Evolutionary conservation across 257 asterid species (phyloP).

Genomic region (Catharanthus roseus): DNA sequence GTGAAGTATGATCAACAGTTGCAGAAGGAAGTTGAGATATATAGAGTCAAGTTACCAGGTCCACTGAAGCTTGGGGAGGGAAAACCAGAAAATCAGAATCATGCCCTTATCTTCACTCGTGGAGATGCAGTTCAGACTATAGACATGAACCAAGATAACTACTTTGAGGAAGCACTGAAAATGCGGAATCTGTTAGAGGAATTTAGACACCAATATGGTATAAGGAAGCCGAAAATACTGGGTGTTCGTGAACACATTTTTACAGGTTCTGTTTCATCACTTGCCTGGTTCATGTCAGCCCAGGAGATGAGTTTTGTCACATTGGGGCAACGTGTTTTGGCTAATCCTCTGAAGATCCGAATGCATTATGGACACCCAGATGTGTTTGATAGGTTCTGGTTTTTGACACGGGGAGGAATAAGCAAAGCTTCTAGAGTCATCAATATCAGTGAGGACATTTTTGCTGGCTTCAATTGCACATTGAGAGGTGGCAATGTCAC

Average conservation of each 20-base stretch:
- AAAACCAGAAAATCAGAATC: constrained; percentile 97
- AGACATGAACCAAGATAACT: constrained; percentile 98
- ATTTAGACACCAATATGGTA: constrained; percentile 69
- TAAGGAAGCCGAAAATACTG: constrained; percentile 88
- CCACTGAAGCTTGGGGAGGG: constrained; percentile 99
- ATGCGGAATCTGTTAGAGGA: constrained; percentile 95
- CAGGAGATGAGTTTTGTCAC: constrained; percentile 98
- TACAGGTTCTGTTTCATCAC: constrained; percentile 96
- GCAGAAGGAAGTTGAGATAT: constrained; percentile 90
- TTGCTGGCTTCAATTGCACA: constrained; percentile 98
- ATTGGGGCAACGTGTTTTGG: constrained; percentile 97
- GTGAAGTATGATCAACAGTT: constrained; percentile 82
- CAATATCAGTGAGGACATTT: constrained; percentile 95
- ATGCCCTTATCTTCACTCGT: constrained; percentile 89
- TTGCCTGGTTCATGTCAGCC: constrained; percentile 99
- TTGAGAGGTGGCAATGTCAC: constrained; percentile 95
- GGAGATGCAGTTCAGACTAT: constrained; percentile 99
- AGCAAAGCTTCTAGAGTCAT: constrained; percentile 98
- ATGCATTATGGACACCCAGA: constrained; percentile 99
- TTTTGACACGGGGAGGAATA: constrained; percentile 93
- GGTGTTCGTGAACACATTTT: constrained; percentile 96
- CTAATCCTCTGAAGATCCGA: constrained; percentile 92
- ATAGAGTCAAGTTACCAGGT: constrained; percentile 94
- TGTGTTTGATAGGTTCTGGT: constrained; percentile 98
- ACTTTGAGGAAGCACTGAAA: constrained; percentile 98